Percentiles rank a stretch among this genome's conserved stretches.
phyloP scores from a whole-genome alignment of 305 asterid species.

The Plantago coronopus region DNA sequence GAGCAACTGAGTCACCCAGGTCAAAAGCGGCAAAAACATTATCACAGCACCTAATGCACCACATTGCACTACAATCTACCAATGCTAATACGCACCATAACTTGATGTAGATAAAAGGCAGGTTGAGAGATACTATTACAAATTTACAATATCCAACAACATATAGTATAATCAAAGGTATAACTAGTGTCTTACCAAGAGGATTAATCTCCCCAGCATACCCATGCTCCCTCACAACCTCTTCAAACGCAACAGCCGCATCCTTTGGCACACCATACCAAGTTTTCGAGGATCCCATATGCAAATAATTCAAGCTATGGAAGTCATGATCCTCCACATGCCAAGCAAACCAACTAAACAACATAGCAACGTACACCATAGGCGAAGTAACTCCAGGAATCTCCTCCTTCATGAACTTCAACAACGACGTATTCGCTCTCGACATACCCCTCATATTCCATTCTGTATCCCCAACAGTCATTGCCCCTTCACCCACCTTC shows the following conservation, averaged over 20 bases:
- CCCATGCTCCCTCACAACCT: slow-evolving; percentile 87
- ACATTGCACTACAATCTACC: neutral
- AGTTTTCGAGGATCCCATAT: slow-evolving; percentile 86
- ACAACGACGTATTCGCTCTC: slow-evolving; percentile 72
- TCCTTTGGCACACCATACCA: slow-evolving; percentile 98
- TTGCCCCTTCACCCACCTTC: slow-evolving; percentile 40
- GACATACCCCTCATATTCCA: slow-evolving; percentile 99
- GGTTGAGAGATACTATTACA: neutral
- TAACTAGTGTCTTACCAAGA: slow-evolving; percentile 51
- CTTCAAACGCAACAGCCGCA: slow-evolving; percentile 96
- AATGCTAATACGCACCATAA: neutral
- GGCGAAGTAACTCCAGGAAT: slow-evolving; percentile 99
- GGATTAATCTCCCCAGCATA: slow-evolving; percentile 97
- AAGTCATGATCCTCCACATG: slow-evolving; percentile 99
- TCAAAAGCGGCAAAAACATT: neutral
- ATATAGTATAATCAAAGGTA: neutral
- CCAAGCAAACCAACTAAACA: slow-evolving; percentile 99
- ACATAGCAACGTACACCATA: slow-evolving; percentile 96
- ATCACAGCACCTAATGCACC: neutral
- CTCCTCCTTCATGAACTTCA: slow-evolving; percentile 98
- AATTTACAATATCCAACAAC: neutral
- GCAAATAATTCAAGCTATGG: slow-evolving; percentile 96
- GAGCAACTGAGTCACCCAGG: too few species aligned
- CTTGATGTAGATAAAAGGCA: too few species aligned
- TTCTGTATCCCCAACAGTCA: slow-evolving; percentile 76